phyloP scores from a whole-genome alignment of 352 stramenopile genomes.

The Phytopythium cucurbitacearum region DNA sequence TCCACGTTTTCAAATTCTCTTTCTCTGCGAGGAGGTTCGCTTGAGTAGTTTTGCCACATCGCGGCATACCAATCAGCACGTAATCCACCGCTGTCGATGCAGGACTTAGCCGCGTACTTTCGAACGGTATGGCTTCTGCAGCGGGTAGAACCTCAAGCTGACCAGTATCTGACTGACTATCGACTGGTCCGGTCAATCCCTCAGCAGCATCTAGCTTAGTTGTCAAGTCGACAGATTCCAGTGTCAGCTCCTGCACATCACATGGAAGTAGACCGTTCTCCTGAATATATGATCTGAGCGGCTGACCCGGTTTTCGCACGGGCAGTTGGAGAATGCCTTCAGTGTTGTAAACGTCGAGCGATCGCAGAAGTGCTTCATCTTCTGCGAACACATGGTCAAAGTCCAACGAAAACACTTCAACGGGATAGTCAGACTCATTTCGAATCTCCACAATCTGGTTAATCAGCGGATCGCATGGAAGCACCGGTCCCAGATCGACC shows the following conservation, averaged over 20 bases:
- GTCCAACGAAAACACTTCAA: conserved; percentile 92
- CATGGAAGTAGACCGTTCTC: conserved; percentile 31
- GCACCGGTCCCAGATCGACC: conserved; percentile 82
- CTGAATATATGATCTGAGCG: conserved; percentile 51
- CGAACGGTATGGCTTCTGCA: no score
- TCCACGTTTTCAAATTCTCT: conserved; percentile 62
- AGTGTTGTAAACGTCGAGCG: conserved; percentile 45
- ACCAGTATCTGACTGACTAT: not conserved
- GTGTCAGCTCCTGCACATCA: conserved; percentile 8
- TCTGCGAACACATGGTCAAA: conserved; percentile 81
- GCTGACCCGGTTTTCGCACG: conserved; percentile 59
- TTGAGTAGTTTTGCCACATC: conserved; percentile 78
- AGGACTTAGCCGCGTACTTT: not conserved
- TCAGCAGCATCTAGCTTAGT: not conserved
- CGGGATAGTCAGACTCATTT: conserved; percentile 85
- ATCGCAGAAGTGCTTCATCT: conserved; percentile 83
- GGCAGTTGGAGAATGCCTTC: conserved; percentile 73
- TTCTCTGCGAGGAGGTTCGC: conserved; percentile 69
- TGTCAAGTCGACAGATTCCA: not conserved
- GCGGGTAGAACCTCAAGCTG: not conserved
- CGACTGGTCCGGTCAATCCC: not conserved
- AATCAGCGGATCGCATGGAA: conserved; percentile 59
- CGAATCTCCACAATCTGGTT: conserved; percentile 65
- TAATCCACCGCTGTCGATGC: conserved; percentile 53
- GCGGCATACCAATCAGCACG: conserved; percentile 73